Percentiles rank a stretch among this genome's conserved stretches.
phyloP scores from a whole-genome alignment of 2,329 filamentous ascomycete species.

The Exophiala sp. region DNA sequence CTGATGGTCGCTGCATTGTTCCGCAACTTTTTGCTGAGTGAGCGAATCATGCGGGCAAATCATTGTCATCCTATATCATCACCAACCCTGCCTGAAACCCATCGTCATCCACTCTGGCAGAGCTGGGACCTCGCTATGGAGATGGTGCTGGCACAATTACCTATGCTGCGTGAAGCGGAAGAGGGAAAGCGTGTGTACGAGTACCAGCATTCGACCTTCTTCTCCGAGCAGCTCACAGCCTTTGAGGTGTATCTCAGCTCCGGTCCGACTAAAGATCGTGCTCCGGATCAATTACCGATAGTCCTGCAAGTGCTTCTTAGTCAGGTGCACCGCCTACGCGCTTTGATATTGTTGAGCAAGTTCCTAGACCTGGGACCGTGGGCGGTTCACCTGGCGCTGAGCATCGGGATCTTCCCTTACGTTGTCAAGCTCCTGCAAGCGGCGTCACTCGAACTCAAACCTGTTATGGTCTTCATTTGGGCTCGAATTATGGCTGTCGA shows the following conservation, averaged over 20 bases:
- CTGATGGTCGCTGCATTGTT: slow-evolving; percentile 98
- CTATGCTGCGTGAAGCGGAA: slow-evolving; percentile 73
- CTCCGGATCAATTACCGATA: slow-evolving; percentile 92
- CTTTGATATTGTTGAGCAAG: slow-evolving; percentile 84
- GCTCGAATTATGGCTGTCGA: slow-evolving; percentile 93
- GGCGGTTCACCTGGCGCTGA: slow-evolving; percentile 96
- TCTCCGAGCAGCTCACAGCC: slow-evolving; percentile 92
- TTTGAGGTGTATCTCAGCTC: slow-evolving; percentile 92
- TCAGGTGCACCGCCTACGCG: slow-evolving; percentile 87
- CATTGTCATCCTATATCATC: slow-evolving; percentile 93
- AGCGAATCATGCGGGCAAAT: slow-evolving; percentile 93
- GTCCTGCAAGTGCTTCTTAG: slow-evolving; percentile 93
- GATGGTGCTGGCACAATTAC: slow-evolving; percentile 85
- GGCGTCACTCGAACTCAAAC: slow-evolving; percentile 88
- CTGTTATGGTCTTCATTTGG: slow-evolving; percentile 99
- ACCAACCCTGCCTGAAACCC: slow-evolving; percentile 87
- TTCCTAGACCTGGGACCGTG: slow-evolving; percentile 95
- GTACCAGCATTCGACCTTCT: slow-evolving; percentile 92
- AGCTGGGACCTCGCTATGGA: slow-evolving; percentile 98
- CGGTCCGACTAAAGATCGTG: slow-evolving; percentile 77
- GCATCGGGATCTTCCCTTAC: slow-evolving; percentile 98
- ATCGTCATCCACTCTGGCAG: slow-evolving; percentile 91
- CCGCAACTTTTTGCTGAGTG: slow-evolving; percentile 89
- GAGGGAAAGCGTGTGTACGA: slow-evolving; percentile 75
- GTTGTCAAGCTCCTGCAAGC: slow-evolving; percentile 96